Evolutionary conservation across 1,284 basidiomycete genomes (phyloP), one percentile per base, ranked within the genome.

Genomic region (Cryptococcus wingfieldii): DNA sequence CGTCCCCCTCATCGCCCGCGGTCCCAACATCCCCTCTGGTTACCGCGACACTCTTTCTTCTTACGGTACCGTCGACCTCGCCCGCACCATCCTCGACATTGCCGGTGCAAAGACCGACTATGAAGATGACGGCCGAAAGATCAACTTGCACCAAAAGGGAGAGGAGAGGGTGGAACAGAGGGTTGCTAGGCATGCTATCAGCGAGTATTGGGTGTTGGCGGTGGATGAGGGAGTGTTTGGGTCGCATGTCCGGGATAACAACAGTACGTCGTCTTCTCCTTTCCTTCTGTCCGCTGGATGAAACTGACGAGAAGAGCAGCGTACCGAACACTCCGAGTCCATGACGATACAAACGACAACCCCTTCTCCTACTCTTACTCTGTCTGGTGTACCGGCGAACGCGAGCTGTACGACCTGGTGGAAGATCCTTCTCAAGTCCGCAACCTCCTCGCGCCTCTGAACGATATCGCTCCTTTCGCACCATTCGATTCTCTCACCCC

Each of bases 361-460:
- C 31, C 48, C 6, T 37, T 34, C n/a, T 61, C 59, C 7, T 68
- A 52, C 49, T 62, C 59, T 5, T 74, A 72, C 57, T 61, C 64
- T 0, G 72, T 72, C 23, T 74, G 72, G 72, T 74, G 72, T 55
- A 72, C 70, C 0, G 70, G 72, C 39, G 72, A 74, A 48, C 63
- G 67, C n/a, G 72, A 74, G 59, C 62, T 74, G 41, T 72, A 72
- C 59, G 60, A 72, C 56, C 61, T 72, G 19, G 46, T 42, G 47
- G 46, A 42, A 19, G 70, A 72, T 54, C 68, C 72, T 4, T 53
- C 70, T 51, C 70, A 72, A 46, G 57, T 72, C 44, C 37, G 54
- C 61, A 74, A 72, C 56, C 57, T 71, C 6, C 55, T 67, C 27
- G 43, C 55, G 12, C 47, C 52, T 1, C 53, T 65, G 13, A 69